These are phyloP conservation scores for Haplographium delicatum DNA, from an alignment of 495 filamentous ascomycete species.

Conservation along the genomic window DNA sequence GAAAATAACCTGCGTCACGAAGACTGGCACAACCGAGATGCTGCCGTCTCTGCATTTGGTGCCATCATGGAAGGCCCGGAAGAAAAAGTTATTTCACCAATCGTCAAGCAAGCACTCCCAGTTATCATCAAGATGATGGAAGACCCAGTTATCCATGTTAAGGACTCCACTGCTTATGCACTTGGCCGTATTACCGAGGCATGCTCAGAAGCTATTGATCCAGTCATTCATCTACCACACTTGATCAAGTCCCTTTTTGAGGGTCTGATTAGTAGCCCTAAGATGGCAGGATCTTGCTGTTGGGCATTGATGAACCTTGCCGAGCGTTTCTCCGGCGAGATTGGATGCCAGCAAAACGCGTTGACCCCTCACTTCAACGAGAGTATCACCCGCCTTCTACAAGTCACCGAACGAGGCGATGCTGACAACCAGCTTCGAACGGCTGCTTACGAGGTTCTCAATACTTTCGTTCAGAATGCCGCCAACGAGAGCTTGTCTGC, in stretches of 20 bases:
- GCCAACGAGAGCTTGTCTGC: constrained; percentile 78
- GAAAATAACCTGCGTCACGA: constrained; percentile 84
- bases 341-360: constrained; percentile 69
- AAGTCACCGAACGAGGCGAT: constrained; percentile 76
- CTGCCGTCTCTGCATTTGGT: constrained; percentile 95
- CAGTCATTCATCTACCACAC: constrained; percentile 69
- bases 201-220: constrained; percentile 83
- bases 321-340: constrained; percentile 84
- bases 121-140: constrained; percentile 96
- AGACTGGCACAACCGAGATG: constrained; percentile 90
- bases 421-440: constrained; percentile 92
- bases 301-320: constrained; percentile 99
- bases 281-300: constrained; percentile 97
- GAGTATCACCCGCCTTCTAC: constrained; percentile 77
- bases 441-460: constrained; percentile 96
- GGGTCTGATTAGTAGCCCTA: constrained; percentile 83
- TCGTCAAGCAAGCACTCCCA: constrained; percentile 89
- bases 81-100: constrained; percentile 76
- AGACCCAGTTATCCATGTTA: constrained; percentile 79
- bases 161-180: constrained; percentile 95
- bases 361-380: constrained; percentile 89
- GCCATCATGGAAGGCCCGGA: constrained; percentile 99
- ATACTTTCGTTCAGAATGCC: constrained; percentile 83
- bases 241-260: constrained; percentile 85
- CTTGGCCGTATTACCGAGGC: constrained; percentile 92